These are phyloP conservation scores for Taphrina populina DNA, from an alignment of 1,139 yeast species.

Conservation along the genomic window DNA sequence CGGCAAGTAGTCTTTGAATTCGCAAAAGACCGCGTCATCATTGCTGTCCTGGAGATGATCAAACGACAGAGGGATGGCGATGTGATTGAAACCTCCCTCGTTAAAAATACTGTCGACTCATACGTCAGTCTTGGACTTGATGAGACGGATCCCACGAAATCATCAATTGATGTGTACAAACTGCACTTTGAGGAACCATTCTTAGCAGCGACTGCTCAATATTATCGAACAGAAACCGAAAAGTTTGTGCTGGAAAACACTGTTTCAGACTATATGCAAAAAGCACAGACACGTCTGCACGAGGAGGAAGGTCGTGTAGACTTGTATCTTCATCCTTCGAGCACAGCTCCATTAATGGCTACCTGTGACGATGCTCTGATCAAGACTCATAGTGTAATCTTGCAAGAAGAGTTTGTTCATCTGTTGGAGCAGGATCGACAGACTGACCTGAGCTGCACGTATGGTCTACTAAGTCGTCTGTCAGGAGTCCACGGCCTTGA, in stretches of 20 bases:
- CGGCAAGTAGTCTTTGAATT: slow-evolving; percentile 73
- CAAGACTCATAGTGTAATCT: slow-evolving; percentile 69
- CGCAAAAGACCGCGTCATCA: slow-evolving; percentile 59
- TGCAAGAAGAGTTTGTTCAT: slow-evolving; percentile 72
- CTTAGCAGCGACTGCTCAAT: slow-evolving; percentile 68
- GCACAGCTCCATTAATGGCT: slow-evolving; percentile 72
- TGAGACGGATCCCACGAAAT: slow-evolving; percentile 69
- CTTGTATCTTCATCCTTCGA: slow-evolving; percentile 80
- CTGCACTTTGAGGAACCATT: slow-evolving; percentile 76
- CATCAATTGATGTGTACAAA: slow-evolving; percentile 77
- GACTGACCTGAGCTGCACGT: slow-evolving; percentile 77
- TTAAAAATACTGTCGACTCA: slow-evolving; percentile 77
- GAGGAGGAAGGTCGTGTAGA: slow-evolving; percentile 81
- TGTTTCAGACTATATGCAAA: slow-evolving; percentile 86
- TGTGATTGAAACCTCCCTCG: slow-evolving; percentile 63
- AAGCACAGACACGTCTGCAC: slow-evolving; percentile 74
- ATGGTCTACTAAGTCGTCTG: slow-evolving; percentile 69
- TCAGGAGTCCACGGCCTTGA: slow-evolving; percentile 60
- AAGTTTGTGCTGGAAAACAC: slow-evolving; percentile 68
- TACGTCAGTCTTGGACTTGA: slow-evolving; percentile 57
- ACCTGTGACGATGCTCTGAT: slow-evolving; percentile 74
- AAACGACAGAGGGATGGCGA: slow-evolving; percentile 78
- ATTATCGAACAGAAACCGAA: slow-evolving; percentile 69
- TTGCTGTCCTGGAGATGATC: slow-evolving; percentile 72
- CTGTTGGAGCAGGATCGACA: slow-evolving; percentile 74